Percentiles rank a stretch among this genome's conserved stretches.
phyloP scores from a whole-genome alignment of 1,139 yeast species.

The Pichia norvegensis region DNA sequence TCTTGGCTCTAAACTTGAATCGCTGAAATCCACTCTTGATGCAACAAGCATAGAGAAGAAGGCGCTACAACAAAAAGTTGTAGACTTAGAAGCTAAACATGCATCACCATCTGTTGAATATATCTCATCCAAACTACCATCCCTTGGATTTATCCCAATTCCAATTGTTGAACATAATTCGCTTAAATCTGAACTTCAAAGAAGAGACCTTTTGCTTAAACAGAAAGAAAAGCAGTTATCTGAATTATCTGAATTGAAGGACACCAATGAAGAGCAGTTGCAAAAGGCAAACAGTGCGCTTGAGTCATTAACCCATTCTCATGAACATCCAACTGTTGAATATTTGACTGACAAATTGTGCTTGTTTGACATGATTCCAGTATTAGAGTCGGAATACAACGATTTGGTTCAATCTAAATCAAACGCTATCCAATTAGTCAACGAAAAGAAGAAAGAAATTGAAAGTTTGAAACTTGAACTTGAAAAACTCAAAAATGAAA shows the following conservation, averaged over 20 bases:
- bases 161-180: conserved; percentile 26
- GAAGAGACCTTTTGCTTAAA: conserved; percentile 5
- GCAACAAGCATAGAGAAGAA: conserved; percentile 5
- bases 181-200: conserved; percentile 14
- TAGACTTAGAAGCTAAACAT: conserved; percentile 2
- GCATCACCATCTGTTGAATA: conserved; percentile 27
- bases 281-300: neutral
- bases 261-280: neutral
- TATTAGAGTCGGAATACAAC: neutral
- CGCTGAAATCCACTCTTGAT: conserved; percentile 2
- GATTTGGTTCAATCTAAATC: neutral
- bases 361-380: neutral
- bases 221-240: conserved; percentile 3
- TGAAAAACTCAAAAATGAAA: neutral
- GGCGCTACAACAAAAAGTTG: conserved; percentile 6
- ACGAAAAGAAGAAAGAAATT: conserved; percentile 2
- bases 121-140: conserved; percentile 26
- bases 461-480: neutral
- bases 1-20: neutral
- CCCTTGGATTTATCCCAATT: conserved; percentile 21
- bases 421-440: neutral
- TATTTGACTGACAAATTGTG: conserved; percentile 9
- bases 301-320: neutral
- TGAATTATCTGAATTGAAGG: conserved; percentile 3
- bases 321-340: conserved; percentile 12